Evolutionary conservation across 164 flowering plant genomes (phyloP), one percentile per base, ranked within the genome.

Genomic region (Vitis cinerea): DNA sequence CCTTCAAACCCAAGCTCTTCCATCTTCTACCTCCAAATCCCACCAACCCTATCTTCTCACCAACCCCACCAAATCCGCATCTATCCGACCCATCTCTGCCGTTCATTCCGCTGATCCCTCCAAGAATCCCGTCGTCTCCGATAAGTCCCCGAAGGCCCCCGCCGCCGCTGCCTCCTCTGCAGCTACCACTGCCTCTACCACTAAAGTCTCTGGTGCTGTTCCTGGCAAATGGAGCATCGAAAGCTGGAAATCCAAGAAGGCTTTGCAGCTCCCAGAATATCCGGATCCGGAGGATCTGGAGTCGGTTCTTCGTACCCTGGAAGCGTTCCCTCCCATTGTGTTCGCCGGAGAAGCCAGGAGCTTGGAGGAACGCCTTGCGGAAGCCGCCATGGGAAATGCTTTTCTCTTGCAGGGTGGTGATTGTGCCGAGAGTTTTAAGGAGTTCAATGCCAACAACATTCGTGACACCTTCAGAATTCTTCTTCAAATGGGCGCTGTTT

Each of bases 361-460:
- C 51, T 70, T 93, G 67, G 97, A 93, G 83, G 97, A 91, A 48
- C 78, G 75, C 29, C 71, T 93, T 6, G 98, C 71, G 0, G 90
- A 93, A 48, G 98, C 98, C 0, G 97, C 97, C 37, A 75, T 83
- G 82, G 97, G 98, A 3, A 85, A 82, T 50, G 98, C 97, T 0
- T 93, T 93, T 58, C 81, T 93, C 3, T 79, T 93, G 8, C 94
- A 90, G 73, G 98, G 97, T 2, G 98, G 98, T 0, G 98, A 93
- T 62, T 93, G 98, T 57, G 97, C 98, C 4, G 98, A 93, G 85
- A 90, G 97, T 44, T 91, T 93, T 82, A 93, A 93, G 80, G 98
- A 93, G 78, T 93, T 93, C 73, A 87, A 87, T 69, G 98, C 90
- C 15, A 86, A 87, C 65, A 93, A 91, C 72, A 93, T 93, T 49